Percentiles rank a stretch among this genome's conserved stretches.
phyloP scores from a whole-genome alignment of 2,329 filamentous ascomycete genomes.

The Bipolaris victoriae region DNA sequence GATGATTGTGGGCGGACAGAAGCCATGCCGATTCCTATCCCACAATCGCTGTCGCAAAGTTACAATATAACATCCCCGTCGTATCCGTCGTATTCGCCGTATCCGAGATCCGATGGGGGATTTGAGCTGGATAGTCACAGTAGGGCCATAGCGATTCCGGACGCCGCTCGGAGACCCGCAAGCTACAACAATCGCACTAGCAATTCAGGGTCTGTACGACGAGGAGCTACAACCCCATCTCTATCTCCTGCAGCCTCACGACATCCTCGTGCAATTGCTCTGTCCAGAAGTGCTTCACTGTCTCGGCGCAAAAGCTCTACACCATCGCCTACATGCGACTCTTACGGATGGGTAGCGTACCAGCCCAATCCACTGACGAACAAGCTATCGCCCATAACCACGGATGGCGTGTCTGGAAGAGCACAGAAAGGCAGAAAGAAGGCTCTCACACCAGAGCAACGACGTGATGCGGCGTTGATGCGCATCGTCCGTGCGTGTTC shows the following conservation, averaged over 20 bases:
- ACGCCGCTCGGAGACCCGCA: conserved; percentile 20
- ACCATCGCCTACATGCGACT: conserved; percentile 39
- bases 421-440: conserved; percentile 42
- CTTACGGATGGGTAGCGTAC: conserved; percentile 46
- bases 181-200: conserved; percentile 18
- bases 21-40: conserved; percentile 39
- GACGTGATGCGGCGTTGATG: conserved; percentile 47
- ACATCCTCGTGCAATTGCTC: conserved; percentile 26
- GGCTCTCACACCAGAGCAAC: conserved; percentile 42
- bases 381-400: conserved; percentile 38
- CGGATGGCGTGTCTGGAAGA: conserved; percentile 34
- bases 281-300: conserved; percentile 38
- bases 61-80: conserved; percentile 21
- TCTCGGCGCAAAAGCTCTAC: conserved; percentile 31
- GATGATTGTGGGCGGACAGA: conserved; percentile 28
- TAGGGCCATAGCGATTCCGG: conserved; percentile 40
- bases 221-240: conserved; percentile 34
- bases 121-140: conserved; percentile 22
- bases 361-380: conserved; percentile 41
- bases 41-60: conserved; percentile 27
- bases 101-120: conserved; percentile 18
- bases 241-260: conserved; percentile 34
- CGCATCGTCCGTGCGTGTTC: conserved; percentile 44
- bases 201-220: conserved; percentile 20
- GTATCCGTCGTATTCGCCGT: conserved; percentile 14